Evolutionary conservation across 306 rosid genomes (phyloP).

Genomic region (Prunus mume): DNA sequence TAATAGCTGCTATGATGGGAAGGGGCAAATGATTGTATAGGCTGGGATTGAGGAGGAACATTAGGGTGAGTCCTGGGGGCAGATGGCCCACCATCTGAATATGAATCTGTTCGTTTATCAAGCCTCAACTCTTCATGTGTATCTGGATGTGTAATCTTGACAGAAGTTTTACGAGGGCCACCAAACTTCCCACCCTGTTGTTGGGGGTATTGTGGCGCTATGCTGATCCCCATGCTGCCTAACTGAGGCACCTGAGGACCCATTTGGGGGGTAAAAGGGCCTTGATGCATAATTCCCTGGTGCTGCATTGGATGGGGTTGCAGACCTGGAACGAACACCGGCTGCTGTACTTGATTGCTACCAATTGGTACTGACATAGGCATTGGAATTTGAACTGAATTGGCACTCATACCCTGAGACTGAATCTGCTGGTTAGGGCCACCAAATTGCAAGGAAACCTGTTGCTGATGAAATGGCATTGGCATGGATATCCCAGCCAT

Average conservation of each 20-base stretch:
- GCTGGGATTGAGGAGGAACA: constrained; percentile 63
- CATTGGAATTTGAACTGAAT: constrained; percentile 67
- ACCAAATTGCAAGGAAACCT: constrained; percentile 66
- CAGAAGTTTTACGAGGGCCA: constrained; percentile 65
- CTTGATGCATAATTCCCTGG: constrained; percentile 69
- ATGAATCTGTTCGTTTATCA: constrained; percentile 64
- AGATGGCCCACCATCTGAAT: constrained; percentile 61
- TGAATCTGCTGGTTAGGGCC: constrained; percentile 77
- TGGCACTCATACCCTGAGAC: constrained; percentile 66
- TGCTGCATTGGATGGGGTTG: constrained; percentile 79
- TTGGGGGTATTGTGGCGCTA: constrained; percentile 56
- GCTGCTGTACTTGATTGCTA: constrained; percentile 74
- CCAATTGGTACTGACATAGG: constrained; percentile 60
- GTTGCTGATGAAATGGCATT: constrained; percentile 64
- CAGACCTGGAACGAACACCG: constrained; percentile 63
- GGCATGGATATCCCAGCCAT: constrained; percentile 65
- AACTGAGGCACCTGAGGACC: constrained; percentile 67
- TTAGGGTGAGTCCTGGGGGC: constrained; percentile 57
- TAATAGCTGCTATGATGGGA: constrained; percentile 53
- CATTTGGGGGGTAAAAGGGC: constrained; percentile 67
- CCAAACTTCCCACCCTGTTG: constrained; percentile 78
- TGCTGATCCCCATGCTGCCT: constrained; percentile 61
- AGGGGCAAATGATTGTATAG: constrained; percentile 47
- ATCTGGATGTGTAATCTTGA: constrained; percentile 93
- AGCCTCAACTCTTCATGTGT: constrained; percentile 86